These are phyloP conservation scores for Eimeria praecox DNA, from an alignment of 169 alveolate species.

Conservation along the genomic window DNA sequence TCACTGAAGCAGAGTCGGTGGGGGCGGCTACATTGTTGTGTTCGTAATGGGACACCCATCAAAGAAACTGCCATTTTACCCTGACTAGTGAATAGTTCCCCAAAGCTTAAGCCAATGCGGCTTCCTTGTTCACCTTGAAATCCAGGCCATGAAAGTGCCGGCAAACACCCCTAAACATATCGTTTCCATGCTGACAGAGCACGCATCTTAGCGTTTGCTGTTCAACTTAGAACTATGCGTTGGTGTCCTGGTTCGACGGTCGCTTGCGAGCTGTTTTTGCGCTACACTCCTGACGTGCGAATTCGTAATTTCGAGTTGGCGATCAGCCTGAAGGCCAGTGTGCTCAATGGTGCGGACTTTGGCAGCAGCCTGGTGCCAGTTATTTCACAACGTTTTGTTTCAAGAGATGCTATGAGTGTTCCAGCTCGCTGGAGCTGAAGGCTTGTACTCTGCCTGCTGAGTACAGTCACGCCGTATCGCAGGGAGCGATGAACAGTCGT, in stretches of 20 bases:
- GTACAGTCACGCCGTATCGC: too few relatives aligned
- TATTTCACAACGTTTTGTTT: background rate
- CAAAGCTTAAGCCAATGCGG: background rate
- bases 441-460: too few relatives aligned
- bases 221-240: background rate
- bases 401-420: background rate
- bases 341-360: background rate
- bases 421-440: background rate
- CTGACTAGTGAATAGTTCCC: background rate
- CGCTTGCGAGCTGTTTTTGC: background rate
- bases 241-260: background rate
- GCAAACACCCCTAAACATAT: background rate
- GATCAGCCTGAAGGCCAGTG: background rate
- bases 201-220: background rate
- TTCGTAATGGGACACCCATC: background rate
- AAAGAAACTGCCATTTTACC: background rate
- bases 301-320: background rate
- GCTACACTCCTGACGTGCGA: background rate
- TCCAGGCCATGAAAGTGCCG: background rate
- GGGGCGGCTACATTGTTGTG: background rate
- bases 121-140: background rate
- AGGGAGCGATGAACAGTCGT: background rate
- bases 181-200: background rate
- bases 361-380: background rate
- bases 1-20: background rate